Evolutionary conservation across 1,284 basidiomycete species (phyloP).

Genomic region (Gomphus bonarii): DNA sequence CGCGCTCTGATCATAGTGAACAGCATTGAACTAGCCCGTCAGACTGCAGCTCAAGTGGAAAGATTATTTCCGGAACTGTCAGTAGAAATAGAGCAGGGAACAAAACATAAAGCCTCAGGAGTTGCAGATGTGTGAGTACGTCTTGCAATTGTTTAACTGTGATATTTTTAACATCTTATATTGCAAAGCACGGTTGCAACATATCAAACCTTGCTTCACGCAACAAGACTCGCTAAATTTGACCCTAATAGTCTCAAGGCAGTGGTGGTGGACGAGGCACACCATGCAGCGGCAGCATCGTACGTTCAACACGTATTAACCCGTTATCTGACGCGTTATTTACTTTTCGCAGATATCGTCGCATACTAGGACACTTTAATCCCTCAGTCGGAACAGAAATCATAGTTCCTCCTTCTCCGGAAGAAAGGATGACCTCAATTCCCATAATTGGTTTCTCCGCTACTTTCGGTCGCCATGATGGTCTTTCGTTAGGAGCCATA

Average conservation of each 20-base stretch:
- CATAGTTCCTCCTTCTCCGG: conserved; percentile 28
- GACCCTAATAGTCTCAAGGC: conserved; percentile 64
- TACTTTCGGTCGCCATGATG: conserved; percentile 89
- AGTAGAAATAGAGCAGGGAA: conserved; percentile 90
- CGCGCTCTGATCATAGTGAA: conserved; percentile 79
- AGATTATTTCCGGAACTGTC: conserved; percentile 61
- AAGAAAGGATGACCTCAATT: conserved; percentile 33
- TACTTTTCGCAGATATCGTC: conserved; percentile 49
- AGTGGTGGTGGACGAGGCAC: conserved; percentile 88
- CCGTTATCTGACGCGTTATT: not conserved
- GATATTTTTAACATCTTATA: not conserved
- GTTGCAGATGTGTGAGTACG: conserved; percentile 69
- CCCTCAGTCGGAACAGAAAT: conserved; percentile 28
- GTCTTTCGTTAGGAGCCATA: conserved; percentile 78
- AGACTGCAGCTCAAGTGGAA: conserved; percentile 71
- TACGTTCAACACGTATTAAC: conserved; percentile 30
- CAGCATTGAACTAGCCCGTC: conserved; percentile 79
- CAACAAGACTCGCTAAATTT: conserved; percentile 71
- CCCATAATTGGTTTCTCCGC: conserved; percentile 94
- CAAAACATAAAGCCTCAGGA: conserved; percentile 67
- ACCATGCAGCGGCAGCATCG: conserved; percentile 90
- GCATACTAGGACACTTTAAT: conserved; percentile 71
- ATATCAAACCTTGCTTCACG: conserved; percentile 75
- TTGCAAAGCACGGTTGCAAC: conserved; percentile 75
- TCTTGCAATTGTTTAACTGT: conserved; percentile 1